Evolutionary conservation across 2,329 filamentous ascomycete species (phyloP), one percentile per base, ranked within the genome.

Genomic region (Phyllosticta ampelicida): DNA sequence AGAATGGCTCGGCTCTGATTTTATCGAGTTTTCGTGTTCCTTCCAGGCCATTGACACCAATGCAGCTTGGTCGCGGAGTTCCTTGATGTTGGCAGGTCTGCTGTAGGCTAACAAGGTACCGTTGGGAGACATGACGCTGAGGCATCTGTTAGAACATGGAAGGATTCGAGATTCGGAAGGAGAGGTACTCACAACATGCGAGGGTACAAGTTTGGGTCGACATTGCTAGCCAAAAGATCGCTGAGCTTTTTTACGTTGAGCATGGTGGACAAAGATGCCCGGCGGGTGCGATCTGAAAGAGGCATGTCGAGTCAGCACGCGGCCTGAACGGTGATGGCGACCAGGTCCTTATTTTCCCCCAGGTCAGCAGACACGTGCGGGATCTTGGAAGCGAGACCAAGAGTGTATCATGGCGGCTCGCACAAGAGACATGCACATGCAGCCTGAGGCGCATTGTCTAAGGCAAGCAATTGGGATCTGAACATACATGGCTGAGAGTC

Each of bases 51-150:
- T 73, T 20, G 75, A 76, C 9, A 78, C 72, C 53, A 78, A 65
- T 6, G 77, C 75, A 20, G 75, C 76, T 63, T 78, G 75, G 58
- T 77, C 76, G 48, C 77, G 74, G 29, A 79, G 68, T 61, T 76
- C 73, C 61, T 74, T 74, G 64, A 77, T 75, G 61, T 78, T 71
- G n/a, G 73, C 70, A 11, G 76, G 75, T 20, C 73, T 73, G 18
- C 72, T 77, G 64, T 78, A 77, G 50, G 77, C 76, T 54, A 79
- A 68, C 19, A 79, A 65, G 1, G 75, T 78, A 61, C 76, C 77
- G 63, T 78, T 78, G 20, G 75, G 75, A 28, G 77, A 78, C 73
- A 78, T 79, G 57, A 78, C 66, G 61, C 74, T 76, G 55, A 11
- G 26, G 16, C 30, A 26, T 49, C 13, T 11, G 26, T 36, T 30